phyloP scores from a whole-genome alignment of 768 basidiomycete genomes.

The Phylloporus rhodoxanthus region DNA sequence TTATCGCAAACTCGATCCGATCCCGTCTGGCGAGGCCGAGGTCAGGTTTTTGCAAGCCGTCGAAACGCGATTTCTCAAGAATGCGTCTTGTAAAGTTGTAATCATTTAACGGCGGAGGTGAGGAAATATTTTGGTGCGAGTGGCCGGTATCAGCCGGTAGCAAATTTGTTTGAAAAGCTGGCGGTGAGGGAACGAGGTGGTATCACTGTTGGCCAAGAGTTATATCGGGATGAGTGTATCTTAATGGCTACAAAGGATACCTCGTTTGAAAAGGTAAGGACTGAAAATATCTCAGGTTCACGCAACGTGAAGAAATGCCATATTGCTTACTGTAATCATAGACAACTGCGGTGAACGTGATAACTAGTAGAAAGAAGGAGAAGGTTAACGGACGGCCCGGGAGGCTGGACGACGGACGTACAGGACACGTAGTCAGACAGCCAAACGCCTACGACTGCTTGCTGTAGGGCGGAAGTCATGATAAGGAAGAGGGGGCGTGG shows the following conservation, averaged over 20 bases:
- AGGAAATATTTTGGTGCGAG: conserved; percentile 97
- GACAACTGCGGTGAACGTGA: neutral
- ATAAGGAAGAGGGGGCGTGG: neutral
- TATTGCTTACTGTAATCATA: neutral
- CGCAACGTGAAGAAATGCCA: neutral
- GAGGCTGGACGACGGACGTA: neutral
- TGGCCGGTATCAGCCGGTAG: conserved; percentile 78
- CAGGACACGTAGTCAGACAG: neutral
- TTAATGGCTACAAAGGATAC: neutral
- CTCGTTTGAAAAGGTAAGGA: neutral
- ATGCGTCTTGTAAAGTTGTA: conserved; percentile 48
- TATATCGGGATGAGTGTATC: conserved; percentile 96
- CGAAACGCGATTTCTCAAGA: conserved; percentile 84
- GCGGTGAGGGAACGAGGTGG: conserved; percentile 82
- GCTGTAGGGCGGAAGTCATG: neutral
- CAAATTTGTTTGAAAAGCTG: conserved; percentile 92
- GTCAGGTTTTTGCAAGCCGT: conserved; percentile 85
- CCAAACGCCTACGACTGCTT: too few species aligned
- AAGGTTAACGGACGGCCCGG: neutral
- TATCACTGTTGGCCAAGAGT: conserved; percentile 77
- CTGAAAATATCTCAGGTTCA: neutral
- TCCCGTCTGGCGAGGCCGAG: conserved; percentile 84
- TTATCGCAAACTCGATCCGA: conserved; percentile 93
- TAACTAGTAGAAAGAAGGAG: neutral
- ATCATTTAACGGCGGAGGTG: conserved; percentile 90